phyloP scores from a whole-genome alignment of 2,329 filamentous ascomycete species.

The Aquanectria penicillioides region DNA sequence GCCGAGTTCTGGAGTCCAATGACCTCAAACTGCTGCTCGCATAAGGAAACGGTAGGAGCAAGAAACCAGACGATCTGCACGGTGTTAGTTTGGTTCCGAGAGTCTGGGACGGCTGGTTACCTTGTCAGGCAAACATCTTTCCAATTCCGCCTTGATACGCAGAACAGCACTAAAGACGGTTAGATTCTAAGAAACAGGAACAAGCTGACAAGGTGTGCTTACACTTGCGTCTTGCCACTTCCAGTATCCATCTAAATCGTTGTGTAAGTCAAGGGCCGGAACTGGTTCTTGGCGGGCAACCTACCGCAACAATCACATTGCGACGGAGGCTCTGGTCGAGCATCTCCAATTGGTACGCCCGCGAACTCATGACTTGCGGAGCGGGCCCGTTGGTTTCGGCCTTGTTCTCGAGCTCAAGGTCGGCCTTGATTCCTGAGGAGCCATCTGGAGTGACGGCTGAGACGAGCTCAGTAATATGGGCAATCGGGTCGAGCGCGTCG shows the following conservation, averaged over 20 bases:
- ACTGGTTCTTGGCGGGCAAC: slow-evolving; percentile 35
- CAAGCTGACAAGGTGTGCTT: slow-evolving; percentile 41
- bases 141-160: slow-evolving; percentile 73
- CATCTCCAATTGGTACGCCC: slow-evolving; percentile 82
- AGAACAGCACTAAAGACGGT: slow-evolving; percentile 66
- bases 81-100: slow-evolving; percentile 25
- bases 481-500: slow-evolving; percentile 1
- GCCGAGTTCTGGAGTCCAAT: slow-evolving; percentile 69
- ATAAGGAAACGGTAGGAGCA: slow-evolving; percentile 74
- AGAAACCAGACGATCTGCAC: slow-evolving; percentile 76
- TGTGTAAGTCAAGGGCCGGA: slow-evolving; percentile 15
- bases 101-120: slow-evolving; percentile 61
- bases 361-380: slow-evolving; percentile 51
- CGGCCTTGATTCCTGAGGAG: not conserved
- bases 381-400: slow-evolving; percentile 2
- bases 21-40: slow-evolving; percentile 71
- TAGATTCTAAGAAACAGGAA: slow-evolving; percentile 27
- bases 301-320: slow-evolving; percentile 78
- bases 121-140: slow-evolving; percentile 62
- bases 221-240: slow-evolving; percentile 83
- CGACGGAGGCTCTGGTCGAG: slow-evolving; percentile 72
- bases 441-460: slow-evolving; percentile 14
- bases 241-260: slow-evolving; percentile 83
- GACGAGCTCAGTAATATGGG: slow-evolving; percentile 30
- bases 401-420: not conserved